Conservation (phyloP, 1,284 basidiomycete species). For the Papiliotrema flavescens region DNA sequence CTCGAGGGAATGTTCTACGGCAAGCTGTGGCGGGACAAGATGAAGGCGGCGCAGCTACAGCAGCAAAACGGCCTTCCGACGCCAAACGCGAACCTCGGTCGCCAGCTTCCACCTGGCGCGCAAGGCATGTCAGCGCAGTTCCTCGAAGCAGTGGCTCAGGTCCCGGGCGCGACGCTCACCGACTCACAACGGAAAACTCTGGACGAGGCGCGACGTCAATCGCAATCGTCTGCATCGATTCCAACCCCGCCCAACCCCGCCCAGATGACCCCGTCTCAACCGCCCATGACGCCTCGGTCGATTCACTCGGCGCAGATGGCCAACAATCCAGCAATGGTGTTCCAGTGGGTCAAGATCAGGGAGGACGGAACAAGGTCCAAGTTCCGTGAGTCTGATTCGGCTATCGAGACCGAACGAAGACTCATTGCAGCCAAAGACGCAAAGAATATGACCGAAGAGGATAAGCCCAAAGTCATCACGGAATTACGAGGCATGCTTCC, state of each 20-base stretch:
- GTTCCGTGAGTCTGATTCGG: slow-evolving; percentile 5
- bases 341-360: slow-evolving; percentile 7
- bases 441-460: slow-evolving; percentile 4
- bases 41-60: slow-evolving; percentile 6
- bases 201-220: slow-evolving; percentile 18
- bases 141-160: slow-evolving; percentile 13
- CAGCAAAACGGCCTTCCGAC: slow-evolving; percentile 1
- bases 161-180: slow-evolving; percentile 7
- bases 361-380: slow-evolving; percentile 8
- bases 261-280: not conserved
- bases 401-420: not conserved
- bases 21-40: slow-evolving; percentile 5
- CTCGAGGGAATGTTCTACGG: slow-evolving; percentile 24
- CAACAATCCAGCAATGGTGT: slow-evolving; percentile 6
- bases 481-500: slow-evolving; percentile 11
- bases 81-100: not conserved
- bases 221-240: not conserved
- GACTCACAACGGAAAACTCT: slow-evolving; percentile 23
- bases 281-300: not conserved
- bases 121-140: slow-evolving; percentile 15
- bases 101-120: not conserved
- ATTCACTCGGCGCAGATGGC: not conserved
- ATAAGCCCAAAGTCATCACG: slow-evolving; percentile 6
- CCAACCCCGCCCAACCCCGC: not conserved
- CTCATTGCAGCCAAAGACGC: too few species aligned